Percentiles rank a stretch among this genome's conserved stretches.
These are phyloP conservation scores for Puccinia sorghi DNA, from an alignment of 1,284 basidiomycete species.

Conservation along the genomic window DNA sequence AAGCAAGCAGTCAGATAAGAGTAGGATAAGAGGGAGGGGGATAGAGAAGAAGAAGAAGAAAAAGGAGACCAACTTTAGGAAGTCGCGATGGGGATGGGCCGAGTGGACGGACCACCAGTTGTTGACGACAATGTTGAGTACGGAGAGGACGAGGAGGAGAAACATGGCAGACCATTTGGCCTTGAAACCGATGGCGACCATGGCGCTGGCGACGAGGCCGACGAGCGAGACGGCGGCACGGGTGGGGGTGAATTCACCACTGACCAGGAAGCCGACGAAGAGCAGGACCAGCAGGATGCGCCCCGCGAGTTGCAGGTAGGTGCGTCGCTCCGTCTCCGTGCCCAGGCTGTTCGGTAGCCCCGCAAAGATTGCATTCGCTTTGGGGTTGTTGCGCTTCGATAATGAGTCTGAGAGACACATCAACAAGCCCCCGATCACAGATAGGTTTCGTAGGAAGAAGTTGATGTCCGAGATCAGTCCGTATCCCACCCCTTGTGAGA, in stretches of 20 bases:
- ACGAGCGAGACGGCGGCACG: slow-evolving; percentile 83
- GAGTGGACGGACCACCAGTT: slow-evolving; percentile 98
- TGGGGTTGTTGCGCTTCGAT: slow-evolving; percentile 63
- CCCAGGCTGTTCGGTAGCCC: slow-evolving; percentile 74
- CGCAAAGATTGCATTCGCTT: slow-evolving; percentile 80
- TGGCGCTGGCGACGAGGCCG: slow-evolving; percentile 83
- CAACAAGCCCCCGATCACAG: slow-evolving; percentile 85
- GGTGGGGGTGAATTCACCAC: slow-evolving; percentile 82
- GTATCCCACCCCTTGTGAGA: slow-evolving; percentile 90
- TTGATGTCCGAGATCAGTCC: slow-evolving; percentile 95
- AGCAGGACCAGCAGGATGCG: slow-evolving; percentile 98
- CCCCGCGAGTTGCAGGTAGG: slow-evolving; percentile 98
- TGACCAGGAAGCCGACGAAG: slow-evolving; percentile 95
- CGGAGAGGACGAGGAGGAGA: slow-evolving; percentile 83
- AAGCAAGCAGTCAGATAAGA: background rate
- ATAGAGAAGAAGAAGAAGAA: slow-evolving; percentile 55
- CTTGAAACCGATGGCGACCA: slow-evolving; percentile 99
- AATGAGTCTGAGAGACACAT: slow-evolving; percentile 99
- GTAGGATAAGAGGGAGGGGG: background rate
- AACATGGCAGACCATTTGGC: slow-evolving; percentile 98
- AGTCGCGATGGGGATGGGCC: slow-evolving; percentile 91
- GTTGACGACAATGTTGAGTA: slow-evolving; percentile 98
- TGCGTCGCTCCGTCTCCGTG: slow-evolving; percentile 92
- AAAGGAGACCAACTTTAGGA: slow-evolving; percentile 74
- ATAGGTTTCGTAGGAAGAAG: slow-evolving; percentile 97